phyloP scores from a whole-genome alignment of 1,284 basidiomycete genomes.

The Moesziomyces antarcticus region DNA sequence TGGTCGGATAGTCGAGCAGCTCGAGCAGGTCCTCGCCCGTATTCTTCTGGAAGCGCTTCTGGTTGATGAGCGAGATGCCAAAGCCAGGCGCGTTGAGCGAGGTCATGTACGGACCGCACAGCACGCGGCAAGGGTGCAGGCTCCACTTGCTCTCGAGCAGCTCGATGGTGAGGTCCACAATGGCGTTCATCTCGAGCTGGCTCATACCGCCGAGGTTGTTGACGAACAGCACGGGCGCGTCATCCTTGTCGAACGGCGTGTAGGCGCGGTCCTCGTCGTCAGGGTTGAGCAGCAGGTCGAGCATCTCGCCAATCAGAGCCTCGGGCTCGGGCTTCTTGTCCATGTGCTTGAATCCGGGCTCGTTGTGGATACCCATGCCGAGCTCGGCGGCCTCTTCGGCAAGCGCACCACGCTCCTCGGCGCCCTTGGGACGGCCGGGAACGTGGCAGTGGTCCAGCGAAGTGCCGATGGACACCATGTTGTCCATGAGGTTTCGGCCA shows the following conservation, averaged over 20 bases:
- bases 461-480: slow-evolving; percentile 72
- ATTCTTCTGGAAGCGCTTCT: slow-evolving; percentile 68
- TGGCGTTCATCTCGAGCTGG: slow-evolving; percentile 72
- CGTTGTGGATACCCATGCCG: slow-evolving; percentile 74
- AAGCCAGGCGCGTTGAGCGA: slow-evolving; percentile 71
- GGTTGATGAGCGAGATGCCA: slow-evolving; percentile 70
- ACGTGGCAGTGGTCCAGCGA: slow-evolving; percentile 74
- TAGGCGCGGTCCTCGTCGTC: slow-evolving; percentile 69
- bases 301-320: slow-evolving; percentile 60
- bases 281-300: slow-evolving; percentile 65
- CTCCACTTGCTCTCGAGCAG: slow-evolving; percentile 68
- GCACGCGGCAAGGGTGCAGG: slow-evolving; percentile 69
- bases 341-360: slow-evolving; percentile 71
- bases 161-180: slow-evolving; percentile 70
- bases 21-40: slow-evolving; percentile 67
- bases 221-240: slow-evolving; percentile 70
- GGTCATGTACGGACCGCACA: slow-evolving; percentile 70
- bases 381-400: slow-evolving; percentile 70
- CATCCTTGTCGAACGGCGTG: slow-evolving; percentile 69
- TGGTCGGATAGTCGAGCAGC: slow-evolving; percentile 70
- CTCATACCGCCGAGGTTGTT: slow-evolving; percentile 75
- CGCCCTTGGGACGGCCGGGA: slow-evolving; percentile 70
- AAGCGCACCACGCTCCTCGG: slow-evolving; percentile 62
- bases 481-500: slow-evolving; percentile 74
- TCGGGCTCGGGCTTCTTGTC: slow-evolving; percentile 60